Base-by-base conservation (phyloP, 2,329 filamentous ascomycete genomes). In the Hypoxylon sp. region DNA sequence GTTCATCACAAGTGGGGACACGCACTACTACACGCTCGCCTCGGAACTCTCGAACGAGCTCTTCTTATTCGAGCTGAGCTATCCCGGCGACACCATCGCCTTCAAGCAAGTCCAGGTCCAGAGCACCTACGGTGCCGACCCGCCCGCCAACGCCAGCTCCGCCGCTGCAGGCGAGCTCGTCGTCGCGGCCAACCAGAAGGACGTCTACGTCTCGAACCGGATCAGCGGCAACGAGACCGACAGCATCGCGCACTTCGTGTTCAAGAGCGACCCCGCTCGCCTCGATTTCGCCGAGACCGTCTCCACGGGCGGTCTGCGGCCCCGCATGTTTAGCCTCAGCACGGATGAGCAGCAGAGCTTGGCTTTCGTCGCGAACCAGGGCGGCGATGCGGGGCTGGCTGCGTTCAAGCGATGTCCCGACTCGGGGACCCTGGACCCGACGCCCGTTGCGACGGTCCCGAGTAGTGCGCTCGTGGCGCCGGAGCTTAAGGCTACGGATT, bases 191-290 rank as follows among this genome's bases (percentile, higher is more conserved):
- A 81, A 83, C 75, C 78, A 77, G 73, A 75, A 75, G 69, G 78
- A 85, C 75, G 71, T 86, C 17, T 86, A 86, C 75, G 79, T 86
- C 57, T 84, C 83, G 38, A 87, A 87, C 79, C 83, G 85, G 3
- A 69, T 85, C 25, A 82, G 80, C 1, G 83, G 82, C 58, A 79
- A 80, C 70, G 70, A 69, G 2, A 81, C 80, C 7, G 85, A 87
- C 76, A 82, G 77, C 71, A 81, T 87, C 72, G 79, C 83, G 5
- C 82, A 82, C 74, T 85, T 86, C 71, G 69, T 82, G 45, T 73
- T 76, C 52, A 60, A 74, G 48, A 43, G 67, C 32, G 63, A 73
- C 48, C 38, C 68, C 43, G 68, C 68, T 10, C 60, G 36, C 13
- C 72, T 75, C 57, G 67, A 62, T 49, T 77, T 70, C 50, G 56